Percentiles rank a stretch among this genome's conserved stretches.
These are phyloP conservation scores for Eucalyptus microcorys DNA, from an alignment of 345 rosid genomes.

Conservation along the genomic window DNA sequence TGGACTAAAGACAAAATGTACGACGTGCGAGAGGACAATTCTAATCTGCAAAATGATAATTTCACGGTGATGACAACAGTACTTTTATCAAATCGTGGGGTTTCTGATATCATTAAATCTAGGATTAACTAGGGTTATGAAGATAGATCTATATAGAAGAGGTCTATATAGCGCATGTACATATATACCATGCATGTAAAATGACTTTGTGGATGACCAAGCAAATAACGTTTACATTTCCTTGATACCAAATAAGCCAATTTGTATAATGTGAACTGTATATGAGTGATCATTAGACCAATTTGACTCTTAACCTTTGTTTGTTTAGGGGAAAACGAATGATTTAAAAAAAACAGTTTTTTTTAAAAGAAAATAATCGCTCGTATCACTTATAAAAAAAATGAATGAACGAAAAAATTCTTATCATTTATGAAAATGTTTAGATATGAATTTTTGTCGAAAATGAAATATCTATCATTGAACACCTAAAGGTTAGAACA, in stretches of 20 bases:
- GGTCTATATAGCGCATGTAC: background rate
- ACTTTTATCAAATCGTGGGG: background rate
- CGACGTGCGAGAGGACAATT: background rate
- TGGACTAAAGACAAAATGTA: background rate
- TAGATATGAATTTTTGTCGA: too few species aligned
- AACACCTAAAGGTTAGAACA: background rate
- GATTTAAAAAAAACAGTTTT: too few species aligned
- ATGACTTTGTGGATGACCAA: background rate
- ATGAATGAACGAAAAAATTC: too few species aligned
- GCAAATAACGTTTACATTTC: background rate
- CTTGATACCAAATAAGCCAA: background rate
- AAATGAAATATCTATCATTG: background rate
- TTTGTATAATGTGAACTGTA: background rate
- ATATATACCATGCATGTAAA: background rate
- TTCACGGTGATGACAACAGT: background rate
- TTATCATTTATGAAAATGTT: too few species aligned
- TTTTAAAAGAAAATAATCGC: too few species aligned
- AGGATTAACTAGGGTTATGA: background rate
- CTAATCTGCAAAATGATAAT: background rate
- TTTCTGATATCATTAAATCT: background rate
- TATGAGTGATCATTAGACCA: background rate
- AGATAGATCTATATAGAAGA: background rate
- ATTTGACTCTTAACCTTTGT: background rate
- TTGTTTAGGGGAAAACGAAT: background rate
- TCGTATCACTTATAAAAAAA: background rate